Evolutionary conservation across 352 stramenopile genomes (phyloP), one percentile per base, ranked within the genome.

Genomic region (Detonula confervacea): DNA sequence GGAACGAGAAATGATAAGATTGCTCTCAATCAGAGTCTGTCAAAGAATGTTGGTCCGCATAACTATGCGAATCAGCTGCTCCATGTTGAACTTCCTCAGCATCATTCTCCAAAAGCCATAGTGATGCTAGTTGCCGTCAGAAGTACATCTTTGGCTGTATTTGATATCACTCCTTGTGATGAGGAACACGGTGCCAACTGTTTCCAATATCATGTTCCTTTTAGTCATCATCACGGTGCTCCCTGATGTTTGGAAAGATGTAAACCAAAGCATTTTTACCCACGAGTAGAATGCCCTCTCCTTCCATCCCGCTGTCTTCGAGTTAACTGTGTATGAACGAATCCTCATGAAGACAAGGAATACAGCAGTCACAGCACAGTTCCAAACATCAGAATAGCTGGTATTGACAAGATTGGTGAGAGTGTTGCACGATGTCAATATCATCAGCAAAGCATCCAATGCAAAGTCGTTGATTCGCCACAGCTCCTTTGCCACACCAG

Each of bases 171-270:
- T 18, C 3, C 49, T 39, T 7, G 18, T 18, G 22, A 44, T 29
- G 12, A 59, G 29, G 30, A 61, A 57, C 30, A 57, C 20, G 7
- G 35, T 2, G n/a, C 1, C 49, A 20, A 57, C 18, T 18, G 49
- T 37, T 35, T 57, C 49, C 22, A 57, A 7, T 30, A 9, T 18
- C 22, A 57, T 57, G 9, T 57, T 57, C 22, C 49, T 57, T 9
- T 57, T 57, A 9, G 59, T 71, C 6, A 44, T 16, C 37, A 71
- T 46, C 62, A 71, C 60, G 1, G 62, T 71, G 14, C 42, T 44
- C 4, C 42, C 35, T 25, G 35, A 22, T 55, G 37, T 68, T 1
- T 68, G 60, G 14, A 68, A 68, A 1, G 60, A 68, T 18, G 60
- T 57, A 68, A 68, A 68, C 60, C 60, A 68, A 11, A 68, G 60